phyloP scores from a whole-genome alignment of 116 monocot species.

The Zostera marina region DNA sequence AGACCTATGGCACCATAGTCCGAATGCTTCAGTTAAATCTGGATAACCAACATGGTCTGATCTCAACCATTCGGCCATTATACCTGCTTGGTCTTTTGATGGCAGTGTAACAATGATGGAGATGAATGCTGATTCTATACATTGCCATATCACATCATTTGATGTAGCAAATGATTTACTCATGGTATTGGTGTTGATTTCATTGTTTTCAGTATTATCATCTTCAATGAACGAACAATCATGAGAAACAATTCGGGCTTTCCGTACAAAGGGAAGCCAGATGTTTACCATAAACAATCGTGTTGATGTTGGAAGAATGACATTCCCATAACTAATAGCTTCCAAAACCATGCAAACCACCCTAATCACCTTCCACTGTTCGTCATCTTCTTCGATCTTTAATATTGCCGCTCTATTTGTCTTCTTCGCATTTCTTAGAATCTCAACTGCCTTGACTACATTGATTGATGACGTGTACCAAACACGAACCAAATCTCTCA shows the following conservation, averaged over 20 bases:
- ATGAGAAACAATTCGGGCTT: conserved; percentile 19
- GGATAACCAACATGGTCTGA: conserved; percentile 46
- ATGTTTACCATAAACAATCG: conserved; percentile 36
- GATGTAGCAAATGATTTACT: conserved; percentile 8
- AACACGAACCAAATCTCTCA: conserved; percentile 50
- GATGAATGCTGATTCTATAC: conserved; percentile 54
- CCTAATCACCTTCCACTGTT: conserved; percentile 26
- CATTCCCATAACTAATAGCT: conserved; percentile 49
- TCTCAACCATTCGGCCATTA: conserved; percentile 59
- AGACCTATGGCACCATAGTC: conserved; percentile 75
- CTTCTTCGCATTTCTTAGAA: not conserved
- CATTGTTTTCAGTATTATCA: too few relatives aligned
- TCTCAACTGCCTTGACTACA: conserved; percentile 16
- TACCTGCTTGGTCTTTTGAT: conserved; percentile 44
- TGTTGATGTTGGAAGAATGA: conserved; percentile 27
- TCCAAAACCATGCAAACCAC: conserved; percentile 46
- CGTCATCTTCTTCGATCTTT: too few relatives aligned
- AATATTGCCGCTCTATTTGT: conserved; percentile 8
- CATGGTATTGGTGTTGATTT: conserved; percentile 14
- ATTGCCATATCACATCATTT: conserved; percentile 55
- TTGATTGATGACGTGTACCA: conserved; percentile 40
- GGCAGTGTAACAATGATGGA: conserved; percentile 58
- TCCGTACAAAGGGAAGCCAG: conserved; percentile 64
- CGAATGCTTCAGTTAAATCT: conserved; percentile 68
- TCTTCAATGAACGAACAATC: not conserved